Conservation (phyloP, 2,329 filamentous ascomycete genomes). For the Fusarium brevicatenulatum region DNA sequence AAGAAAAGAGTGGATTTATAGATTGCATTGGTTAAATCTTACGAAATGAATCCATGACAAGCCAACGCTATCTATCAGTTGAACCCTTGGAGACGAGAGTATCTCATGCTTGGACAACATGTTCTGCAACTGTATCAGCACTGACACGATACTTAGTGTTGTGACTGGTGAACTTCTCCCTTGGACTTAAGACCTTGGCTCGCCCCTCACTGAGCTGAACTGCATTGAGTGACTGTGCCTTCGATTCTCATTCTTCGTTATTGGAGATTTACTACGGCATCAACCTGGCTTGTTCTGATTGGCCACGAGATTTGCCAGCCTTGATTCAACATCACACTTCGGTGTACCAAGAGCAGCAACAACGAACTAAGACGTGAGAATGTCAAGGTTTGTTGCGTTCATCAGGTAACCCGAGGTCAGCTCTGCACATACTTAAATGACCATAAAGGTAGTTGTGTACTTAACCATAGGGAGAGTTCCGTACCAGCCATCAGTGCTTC, state of each 20-base stretch:
- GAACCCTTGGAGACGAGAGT: neutral
- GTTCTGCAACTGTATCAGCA: constrained; percentile 1
- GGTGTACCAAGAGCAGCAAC: constrained; percentile 8
- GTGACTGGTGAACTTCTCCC: constrained; percentile 26
- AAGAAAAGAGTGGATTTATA: constrained; percentile 13
- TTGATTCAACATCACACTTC: constrained; percentile 31
- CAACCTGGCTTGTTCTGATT: constrained; percentile 30
- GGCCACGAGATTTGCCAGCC: constrained; percentile 13
- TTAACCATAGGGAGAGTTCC: neutral
- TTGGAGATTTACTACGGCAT: constrained; percentile 15
- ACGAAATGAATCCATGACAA: neutral
- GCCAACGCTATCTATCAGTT: neutral
- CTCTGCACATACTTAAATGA: neutral
- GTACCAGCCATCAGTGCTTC: neutral
- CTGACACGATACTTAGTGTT: constrained; percentile 41
- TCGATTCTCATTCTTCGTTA: neutral
- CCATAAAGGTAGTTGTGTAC: neutral
- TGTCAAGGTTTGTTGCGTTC: constrained; percentile 24
- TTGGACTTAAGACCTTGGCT: neutral
- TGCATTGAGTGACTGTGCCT: neutral
- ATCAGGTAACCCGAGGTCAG: neutral
- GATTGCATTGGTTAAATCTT: constrained; percentile 5
- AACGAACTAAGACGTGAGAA: constrained; percentile 6
- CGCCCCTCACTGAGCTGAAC: neutral
- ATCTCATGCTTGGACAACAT: neutral